Evolutionary conservation across 768 basidiomycete species (phyloP), one percentile per base, ranked within the genome.

Genomic region (Hortiboletus flavorubellus): DNA sequence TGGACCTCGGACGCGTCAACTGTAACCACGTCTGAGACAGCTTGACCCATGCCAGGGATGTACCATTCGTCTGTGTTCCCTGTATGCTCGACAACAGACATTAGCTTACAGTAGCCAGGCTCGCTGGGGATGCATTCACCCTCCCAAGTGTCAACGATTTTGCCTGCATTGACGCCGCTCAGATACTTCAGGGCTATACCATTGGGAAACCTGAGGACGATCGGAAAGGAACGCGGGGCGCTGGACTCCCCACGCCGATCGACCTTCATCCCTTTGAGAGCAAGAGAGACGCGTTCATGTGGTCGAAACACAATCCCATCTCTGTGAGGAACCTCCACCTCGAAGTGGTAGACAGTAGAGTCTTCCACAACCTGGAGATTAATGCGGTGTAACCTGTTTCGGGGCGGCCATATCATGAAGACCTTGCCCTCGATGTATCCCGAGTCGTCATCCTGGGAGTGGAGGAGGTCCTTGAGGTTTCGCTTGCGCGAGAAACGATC

Each of bases 341-440:
- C 75, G 55, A 80, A 75, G 40, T 69, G 69, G 54, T 69, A 62
- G 11, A 44, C 39, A 23, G 49, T 37, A 7, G 45, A 34, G 33
- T 56, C 57, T 49, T 65, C 54, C 44, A 43, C 52, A 34, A 55
- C 56, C 58, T 68, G 64, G 64, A 70, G 29, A 54, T 73, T 72
- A 18, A 76, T 57, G 39, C 70, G 71, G 41, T 67, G 64, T 29
- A 64, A 64, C 39, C 21, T 54, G 41, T 63, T 62, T 7, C 61
- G 62, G 4, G 69, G 62, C 5, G 71, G 70, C 78, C 80, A 82
- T 48, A 68, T 64, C 80, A 82, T 82, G 59, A 67, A 72, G 11
- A 80, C 65, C 38, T 59, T 72, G 46, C 75, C 77, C 34, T 72
- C 62, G 5, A 83, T 64, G 59, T 72, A 79, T 2, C 78, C 76